Base-by-base conservation (phyloP, 192 early-diverging fungal genomes). In the Entophlyctis luteolus region DNA sequence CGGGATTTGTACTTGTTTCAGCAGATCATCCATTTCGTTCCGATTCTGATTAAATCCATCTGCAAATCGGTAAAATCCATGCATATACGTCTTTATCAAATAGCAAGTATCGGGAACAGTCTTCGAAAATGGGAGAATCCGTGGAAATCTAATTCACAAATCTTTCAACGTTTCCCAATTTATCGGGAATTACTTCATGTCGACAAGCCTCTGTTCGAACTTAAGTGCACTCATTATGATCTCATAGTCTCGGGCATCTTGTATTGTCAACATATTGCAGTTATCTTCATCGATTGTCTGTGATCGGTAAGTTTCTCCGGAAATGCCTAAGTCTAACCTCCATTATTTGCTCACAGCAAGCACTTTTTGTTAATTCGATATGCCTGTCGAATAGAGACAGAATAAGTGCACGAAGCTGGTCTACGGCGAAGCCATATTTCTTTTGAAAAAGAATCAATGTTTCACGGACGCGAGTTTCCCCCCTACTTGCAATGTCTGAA, bases 1-100 rank as follows among this genome's bases (percentile, higher is more conserved):
- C 25, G 27, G 23, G 33, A 4, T 28, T 16, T 22, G 22, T 4
- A 87, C 88, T 72, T 90, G 87, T 68, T 88, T 91, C 50, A 90
- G 72, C 45, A 92, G 77, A 56, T 94, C 92, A 66, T 93, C 92
- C 87, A 94, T 92, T 56, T 91, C 90, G 72, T 86, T 87, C 59
- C 88, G 84, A 48, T 88, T 85, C 72, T 91, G 89, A 23, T 85
- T 78, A 65, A 92, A 93, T 0, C 90, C 91, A 68, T 91, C 89
- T 6, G 88, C 86, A 71, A 94, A 94, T 23, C 81, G 82, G 71
- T 94, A 93, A 63, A 91, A 94, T 56, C 88, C 86, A 38, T 72
- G 58, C 16, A 94, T 84, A 72, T 92, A 91, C 14, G 81, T 70
- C 39, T 84, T 79, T 33, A 93, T 87, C 48, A 84, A 80, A 29